phyloP scores from a whole-genome alignment of 192 early-diverging fungal species.

The Martensiomyces pterosporus region DNA sequence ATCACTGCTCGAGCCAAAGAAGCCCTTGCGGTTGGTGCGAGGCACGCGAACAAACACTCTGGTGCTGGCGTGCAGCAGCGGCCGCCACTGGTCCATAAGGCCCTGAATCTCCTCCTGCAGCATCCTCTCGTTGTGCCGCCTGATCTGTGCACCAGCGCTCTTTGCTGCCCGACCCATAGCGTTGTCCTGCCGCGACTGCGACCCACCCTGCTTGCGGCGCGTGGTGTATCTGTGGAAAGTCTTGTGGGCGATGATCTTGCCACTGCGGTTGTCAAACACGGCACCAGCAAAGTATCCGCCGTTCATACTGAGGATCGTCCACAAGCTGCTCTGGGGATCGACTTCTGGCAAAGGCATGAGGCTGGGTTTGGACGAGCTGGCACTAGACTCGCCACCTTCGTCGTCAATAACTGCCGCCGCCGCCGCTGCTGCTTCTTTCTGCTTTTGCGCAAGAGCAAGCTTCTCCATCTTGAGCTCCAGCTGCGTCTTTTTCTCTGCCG shows the following conservation, averaged over 20 bases:
- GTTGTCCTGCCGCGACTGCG: constrained; percentile 78
- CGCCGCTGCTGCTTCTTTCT: not conserved
- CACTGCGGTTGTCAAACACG: constrained; percentile 69
- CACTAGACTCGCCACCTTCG: not conserved
- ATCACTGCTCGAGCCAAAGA: constrained; percentile 10
- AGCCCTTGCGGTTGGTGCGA: constrained; percentile 8
- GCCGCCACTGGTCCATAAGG: constrained; percentile 68
- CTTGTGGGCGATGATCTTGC: constrained; percentile 73
- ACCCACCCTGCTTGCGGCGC: constrained; percentile 91
- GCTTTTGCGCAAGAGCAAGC: not conserved
- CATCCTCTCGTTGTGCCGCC: constrained; percentile 85
- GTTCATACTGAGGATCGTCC: constrained; percentile 78
- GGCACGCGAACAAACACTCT: constrained; percentile 73
- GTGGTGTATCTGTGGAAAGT: constrained; percentile 96
- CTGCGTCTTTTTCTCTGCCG: constrained; percentile 11
- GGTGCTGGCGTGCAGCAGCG: constrained; percentile 55
- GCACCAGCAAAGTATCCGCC: constrained; percentile 90
- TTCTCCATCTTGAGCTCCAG: constrained; percentile 12
- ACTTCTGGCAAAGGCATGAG: not conserved
- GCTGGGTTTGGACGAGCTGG: not conserved
- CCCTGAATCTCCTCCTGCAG: constrained; percentile 77
- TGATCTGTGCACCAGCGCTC: constrained; percentile 83
- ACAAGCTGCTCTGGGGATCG: constrained; percentile 30
- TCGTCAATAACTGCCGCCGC: not conserved
- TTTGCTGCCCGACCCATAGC: constrained; percentile 75